Conservation (phyloP, 192 early-diverging fungal species). For the Podila verticillata region DNA sequence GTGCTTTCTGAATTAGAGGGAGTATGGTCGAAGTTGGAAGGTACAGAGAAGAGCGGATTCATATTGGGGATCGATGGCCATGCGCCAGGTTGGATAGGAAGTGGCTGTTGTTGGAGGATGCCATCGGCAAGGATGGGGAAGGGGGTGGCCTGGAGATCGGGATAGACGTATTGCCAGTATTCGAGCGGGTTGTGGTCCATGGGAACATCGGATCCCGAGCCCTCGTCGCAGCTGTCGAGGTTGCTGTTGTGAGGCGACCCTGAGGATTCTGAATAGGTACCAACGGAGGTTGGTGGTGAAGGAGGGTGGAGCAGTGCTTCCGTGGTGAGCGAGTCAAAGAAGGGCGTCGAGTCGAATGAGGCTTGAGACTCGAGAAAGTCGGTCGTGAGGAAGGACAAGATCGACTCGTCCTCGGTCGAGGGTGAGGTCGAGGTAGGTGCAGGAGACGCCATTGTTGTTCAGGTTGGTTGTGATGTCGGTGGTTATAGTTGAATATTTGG, state of each 20-base stretch:
- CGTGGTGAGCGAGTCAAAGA: constrained; percentile 23
- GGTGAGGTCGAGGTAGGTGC: constrained; percentile 5
- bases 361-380: constrained; percentile 50
- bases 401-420: constrained; percentile 38
- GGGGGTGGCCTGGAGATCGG: constrained; percentile 16
- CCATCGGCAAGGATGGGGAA: background rate
- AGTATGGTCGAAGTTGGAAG: background rate
- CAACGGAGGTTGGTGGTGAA: constrained; percentile 43
- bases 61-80: constrained; percentile 32
- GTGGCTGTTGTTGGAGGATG: constrained; percentile 14
- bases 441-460: background rate
- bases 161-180: constrained; percentile 49
- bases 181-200: constrained; percentile 41
- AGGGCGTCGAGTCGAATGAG: constrained; percentile 31
- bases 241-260: constrained; percentile 41
- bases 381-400: constrained; percentile 46
- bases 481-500: background rate
- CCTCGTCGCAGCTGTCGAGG: constrained; percentile 44
- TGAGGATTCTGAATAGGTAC: constrained; percentile 45
- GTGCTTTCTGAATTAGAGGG: background rate
- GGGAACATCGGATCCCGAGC: constrained; percentile 29
- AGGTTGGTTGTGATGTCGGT: background rate
- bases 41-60: constrained; percentile 6
- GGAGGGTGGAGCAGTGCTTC: constrained; percentile 43
- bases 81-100: constrained; percentile 30